Conservation (phyloP, 495 filamentous ascomycete genomes). For the Penicillium salamii region DNA sequence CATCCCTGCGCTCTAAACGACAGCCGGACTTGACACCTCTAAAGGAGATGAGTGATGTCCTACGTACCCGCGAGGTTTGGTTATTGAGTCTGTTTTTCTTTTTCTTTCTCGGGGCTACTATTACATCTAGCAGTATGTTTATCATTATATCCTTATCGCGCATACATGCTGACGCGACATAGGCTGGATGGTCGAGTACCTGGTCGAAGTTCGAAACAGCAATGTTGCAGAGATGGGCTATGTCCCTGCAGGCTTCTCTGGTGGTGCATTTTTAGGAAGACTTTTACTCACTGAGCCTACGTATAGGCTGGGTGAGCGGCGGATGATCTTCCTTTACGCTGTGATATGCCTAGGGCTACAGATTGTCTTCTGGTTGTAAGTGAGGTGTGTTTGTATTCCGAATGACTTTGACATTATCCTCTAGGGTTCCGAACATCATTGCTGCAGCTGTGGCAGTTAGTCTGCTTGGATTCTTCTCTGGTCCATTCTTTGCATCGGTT, state of each 20-base stretch:
- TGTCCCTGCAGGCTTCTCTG: slow-evolving; percentile 28
- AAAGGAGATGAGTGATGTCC: slow-evolving; percentile 23
- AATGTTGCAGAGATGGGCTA: slow-evolving; percentile 31
- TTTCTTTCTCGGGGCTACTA: slow-evolving; percentile 30
- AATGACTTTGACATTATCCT: background rate
- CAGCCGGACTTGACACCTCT: slow-evolving; percentile 2
- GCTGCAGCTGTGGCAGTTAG: slow-evolving; percentile 32
- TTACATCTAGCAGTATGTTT: slow-evolving; percentile 25
- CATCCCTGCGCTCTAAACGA: background rate
- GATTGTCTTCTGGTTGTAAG: slow-evolving; percentile 33
- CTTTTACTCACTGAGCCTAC: slow-evolving; percentile 27
- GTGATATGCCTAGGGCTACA: slow-evolving; percentile 28
- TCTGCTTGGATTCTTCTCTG: slow-evolving; percentile 28
- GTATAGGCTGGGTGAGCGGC: slow-evolving; percentile 27
- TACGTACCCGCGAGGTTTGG: slow-evolving; percentile 24
- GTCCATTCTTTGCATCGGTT: slow-evolving; percentile 33
- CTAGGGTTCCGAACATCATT: slow-evolving; percentile 31
- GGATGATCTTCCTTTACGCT: slow-evolving; percentile 28
- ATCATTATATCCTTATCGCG: too few relatives aligned
- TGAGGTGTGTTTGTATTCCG: too few relatives aligned
- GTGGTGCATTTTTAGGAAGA: slow-evolving; percentile 26
- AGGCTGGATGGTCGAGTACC: slow-evolving; percentile 34
- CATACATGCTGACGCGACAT: background rate
- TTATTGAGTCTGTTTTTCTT: slow-evolving; percentile 32
- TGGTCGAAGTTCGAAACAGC: slow-evolving; percentile 26